Conservation (phyloP, 73 alveolate species). For the Paramecium caudatum region DNA sequence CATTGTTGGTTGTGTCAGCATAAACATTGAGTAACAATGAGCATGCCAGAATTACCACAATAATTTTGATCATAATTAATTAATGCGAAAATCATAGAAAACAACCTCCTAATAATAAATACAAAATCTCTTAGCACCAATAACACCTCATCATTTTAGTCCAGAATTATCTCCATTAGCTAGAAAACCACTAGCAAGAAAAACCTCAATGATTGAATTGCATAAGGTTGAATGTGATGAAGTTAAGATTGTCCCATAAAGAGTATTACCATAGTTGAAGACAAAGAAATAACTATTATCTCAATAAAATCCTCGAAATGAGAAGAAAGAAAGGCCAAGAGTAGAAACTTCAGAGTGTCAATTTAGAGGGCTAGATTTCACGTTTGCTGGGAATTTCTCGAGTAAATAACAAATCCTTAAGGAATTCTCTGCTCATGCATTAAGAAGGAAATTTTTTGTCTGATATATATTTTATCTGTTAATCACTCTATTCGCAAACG, state of each 20-base stretch:
- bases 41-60: no score
- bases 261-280: conserved; percentile 9
- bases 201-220: conserved; percentile 14
- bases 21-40: no score
- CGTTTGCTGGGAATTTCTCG: conserved; percentile 58
- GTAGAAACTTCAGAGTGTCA: conserved; percentile 28
- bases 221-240: conserved; percentile 2
- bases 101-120: conserved; percentile 23
- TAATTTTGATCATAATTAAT: no score
- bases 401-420: conserved; percentile 4
- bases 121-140: background rate
- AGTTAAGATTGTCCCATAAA: background rate
- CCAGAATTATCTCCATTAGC: conserved; percentile 12
- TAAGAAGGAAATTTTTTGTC: conserved; percentile 49
- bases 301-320: conserved; percentile 32
- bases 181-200: background rate
- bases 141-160: background rate
- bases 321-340: conserved; percentile 18
- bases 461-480: conserved; percentile 37
- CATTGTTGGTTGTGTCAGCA: no score
- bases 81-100: conserved; percentile 52
- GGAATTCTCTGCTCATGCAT: conserved; percentile 46
- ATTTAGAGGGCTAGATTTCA: conserved; percentile 25
- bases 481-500: conserved; percentile 1
- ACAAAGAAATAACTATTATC: conserved; percentile 25